Conservation (phyloP, 305 asterid genomes). For the Solanum hybrid region DNA sequence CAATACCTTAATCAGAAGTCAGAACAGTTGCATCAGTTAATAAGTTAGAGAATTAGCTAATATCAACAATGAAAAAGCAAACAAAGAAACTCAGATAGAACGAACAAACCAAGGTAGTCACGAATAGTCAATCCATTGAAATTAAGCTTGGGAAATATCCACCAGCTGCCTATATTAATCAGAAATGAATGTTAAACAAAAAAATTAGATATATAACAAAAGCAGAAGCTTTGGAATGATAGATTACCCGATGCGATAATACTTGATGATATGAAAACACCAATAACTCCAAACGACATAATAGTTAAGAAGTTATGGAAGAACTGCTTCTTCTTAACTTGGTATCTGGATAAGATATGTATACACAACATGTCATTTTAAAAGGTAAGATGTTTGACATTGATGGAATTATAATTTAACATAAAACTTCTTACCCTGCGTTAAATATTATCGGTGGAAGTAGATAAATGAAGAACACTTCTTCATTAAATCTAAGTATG, state of each 20-base stretch:
- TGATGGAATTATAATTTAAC: neutral
- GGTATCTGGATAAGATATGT: conserved; percentile 42
- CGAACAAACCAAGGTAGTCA: conserved; percentile 65
- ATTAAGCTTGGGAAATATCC: conserved; percentile 55
- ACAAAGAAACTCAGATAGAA: conserved; percentile 3
- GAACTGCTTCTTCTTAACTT: conserved; percentile 95
- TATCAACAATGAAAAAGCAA: neutral
- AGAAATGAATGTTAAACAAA: neutral
- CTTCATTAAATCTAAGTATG: conserved; percentile 77
- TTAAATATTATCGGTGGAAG: conserved; percentile 92
- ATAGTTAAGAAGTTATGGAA: conserved; percentile 91
- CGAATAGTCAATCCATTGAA: conserved; percentile 49
- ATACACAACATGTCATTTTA: neutral
- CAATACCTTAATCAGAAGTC: conserved; percentile 38
- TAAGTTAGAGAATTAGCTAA: neutral
- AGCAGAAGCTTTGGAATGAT: neutral
- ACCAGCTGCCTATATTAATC: conserved; percentile 49
- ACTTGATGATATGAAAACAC: conserved; percentile 71
- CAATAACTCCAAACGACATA: conserved; percentile 82
- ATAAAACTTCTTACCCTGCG: conserved; percentile 59
- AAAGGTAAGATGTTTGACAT: neutral
- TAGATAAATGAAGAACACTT: conserved; percentile 80
- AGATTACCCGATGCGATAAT: conserved; percentile 59
- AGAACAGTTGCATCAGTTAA: neutral
- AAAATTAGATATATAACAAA: neutral